Conservation (phyloP, 2,329 filamentous ascomycete genomes). For the Lanzia echinophila region DNA sequence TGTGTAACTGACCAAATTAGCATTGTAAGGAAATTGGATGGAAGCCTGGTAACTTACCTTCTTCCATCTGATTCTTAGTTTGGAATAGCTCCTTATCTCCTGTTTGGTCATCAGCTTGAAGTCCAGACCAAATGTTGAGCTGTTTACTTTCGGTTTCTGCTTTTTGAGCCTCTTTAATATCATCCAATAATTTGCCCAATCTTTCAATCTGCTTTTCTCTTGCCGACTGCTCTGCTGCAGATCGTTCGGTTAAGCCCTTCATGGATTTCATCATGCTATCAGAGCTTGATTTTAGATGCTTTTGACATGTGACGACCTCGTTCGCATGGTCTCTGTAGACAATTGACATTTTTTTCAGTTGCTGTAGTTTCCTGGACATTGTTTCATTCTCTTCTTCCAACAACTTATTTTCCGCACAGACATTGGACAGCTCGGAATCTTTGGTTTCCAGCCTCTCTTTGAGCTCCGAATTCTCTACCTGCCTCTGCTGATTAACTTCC, state of each 20-base stretch:
- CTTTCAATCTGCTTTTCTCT: background rate
- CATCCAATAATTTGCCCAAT: background rate
- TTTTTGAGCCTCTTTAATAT: slow-evolving; percentile 1
- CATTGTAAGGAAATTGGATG: background rate
- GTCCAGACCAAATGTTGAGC: background rate
- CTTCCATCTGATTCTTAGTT: background rate
- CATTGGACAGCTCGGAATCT: too few species aligned
- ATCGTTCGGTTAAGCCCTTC: background rate
- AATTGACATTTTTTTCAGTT: slow-evolving; percentile 22
- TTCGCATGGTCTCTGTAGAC: slow-evolving; percentile 31
- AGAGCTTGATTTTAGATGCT: slow-evolving; percentile 11
- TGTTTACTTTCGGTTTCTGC: background rate
- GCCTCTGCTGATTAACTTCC: too few species aligned
- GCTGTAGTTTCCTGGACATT: slow-evolving; percentile 19
- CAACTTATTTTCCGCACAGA: background rate
- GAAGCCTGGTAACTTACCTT: background rate
- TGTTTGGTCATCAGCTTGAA: background rate
- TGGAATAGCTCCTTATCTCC: background rate
- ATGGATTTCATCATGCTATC: background rate
- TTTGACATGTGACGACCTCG: slow-evolving; percentile 26
- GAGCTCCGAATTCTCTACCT: too few species aligned
- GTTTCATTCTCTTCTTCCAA: slow-evolving; percentile 15
- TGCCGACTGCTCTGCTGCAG: background rate
- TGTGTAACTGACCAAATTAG: background rate
- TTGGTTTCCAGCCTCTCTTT: too few species aligned